Evolutionary conservation across 208 protist genomes (phyloP).

Genomic region (Wallacemonas sp.): DNA sequence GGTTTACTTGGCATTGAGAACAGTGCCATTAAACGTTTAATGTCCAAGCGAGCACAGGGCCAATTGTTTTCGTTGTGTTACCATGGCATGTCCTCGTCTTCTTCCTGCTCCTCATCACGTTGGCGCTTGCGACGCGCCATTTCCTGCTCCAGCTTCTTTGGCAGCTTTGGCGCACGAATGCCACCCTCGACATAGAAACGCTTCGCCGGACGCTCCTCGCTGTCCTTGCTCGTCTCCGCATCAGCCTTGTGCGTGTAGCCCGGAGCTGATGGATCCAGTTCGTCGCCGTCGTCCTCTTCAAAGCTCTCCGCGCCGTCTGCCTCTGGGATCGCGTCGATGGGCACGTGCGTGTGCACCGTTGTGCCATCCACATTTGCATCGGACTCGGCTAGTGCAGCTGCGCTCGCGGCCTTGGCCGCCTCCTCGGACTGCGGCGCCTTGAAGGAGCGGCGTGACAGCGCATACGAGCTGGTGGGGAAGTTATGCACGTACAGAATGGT

Average conservation of each 20-base stretch:
- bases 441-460: conserved; percentile 45
- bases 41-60: conserved; percentile 3
- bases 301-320: conserved; percentile 20
- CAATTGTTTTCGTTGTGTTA: conserved; percentile 2
- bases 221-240: neutral
- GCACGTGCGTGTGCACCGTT: neutral
- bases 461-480: conserved; percentile 50
- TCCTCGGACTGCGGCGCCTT: conserved; percentile 7
- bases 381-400: too few species aligned
- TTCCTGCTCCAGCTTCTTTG: conserved; percentile 42
- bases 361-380: neutral
- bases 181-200: conserved; percentile 57
- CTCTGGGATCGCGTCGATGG: neutral
- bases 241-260: conserved; percentile 8
- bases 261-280: conserved; percentile 28
- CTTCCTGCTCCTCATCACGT: conserved; percentile 23
- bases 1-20: too few species aligned
- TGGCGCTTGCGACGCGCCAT: conserved; percentile 29
- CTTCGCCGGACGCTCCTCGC: neutral
- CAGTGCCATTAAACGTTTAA: too few species aligned
- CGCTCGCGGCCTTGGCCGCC: too few species aligned
- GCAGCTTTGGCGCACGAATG: conserved; percentile 60
- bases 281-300: conserved; percentile 23
- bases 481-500: conserved; percentile 59
- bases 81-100: conserved; percentile 1